Conservation (phyloP, 164 flowering plant species). For the Magnolia sinica region DNA sequence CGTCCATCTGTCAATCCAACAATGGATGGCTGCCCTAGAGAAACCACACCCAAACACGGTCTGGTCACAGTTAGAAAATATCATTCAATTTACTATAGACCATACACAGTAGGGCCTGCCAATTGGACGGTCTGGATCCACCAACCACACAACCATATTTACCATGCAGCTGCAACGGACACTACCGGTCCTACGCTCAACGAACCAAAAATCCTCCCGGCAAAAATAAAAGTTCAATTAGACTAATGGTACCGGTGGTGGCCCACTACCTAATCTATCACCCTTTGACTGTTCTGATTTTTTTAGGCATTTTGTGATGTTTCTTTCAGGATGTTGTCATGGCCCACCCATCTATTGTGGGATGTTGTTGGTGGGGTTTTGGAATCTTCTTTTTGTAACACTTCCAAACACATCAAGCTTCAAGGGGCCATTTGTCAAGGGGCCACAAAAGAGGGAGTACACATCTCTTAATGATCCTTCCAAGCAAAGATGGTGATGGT, state of each 20-base stretch:
- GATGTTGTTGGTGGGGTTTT: constrained; percentile 16
- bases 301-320: constrained; percentile 5
- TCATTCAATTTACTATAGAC: too few species aligned
- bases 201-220: too few species aligned
- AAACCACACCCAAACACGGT: too few species aligned
- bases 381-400: constrained; percentile 25
- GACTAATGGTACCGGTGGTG: background rate
- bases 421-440: constrained; percentile 25
- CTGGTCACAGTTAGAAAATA: too few species aligned
- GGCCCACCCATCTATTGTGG: background rate
- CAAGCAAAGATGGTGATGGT: constrained; percentile 28
- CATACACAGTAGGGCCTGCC: too few species aligned
- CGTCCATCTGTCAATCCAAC: too few species aligned
- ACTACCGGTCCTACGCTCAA: too few species aligned
- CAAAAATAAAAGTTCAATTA: too few species aligned
- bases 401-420: constrained; percentile 3
- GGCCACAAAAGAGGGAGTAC: background rate
- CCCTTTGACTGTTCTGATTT: background rate
- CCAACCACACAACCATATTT: too few species aligned
- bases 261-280: background rate
- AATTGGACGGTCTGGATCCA: too few species aligned
- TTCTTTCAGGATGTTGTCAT: constrained; percentile 13
- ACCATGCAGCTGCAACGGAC: too few species aligned
- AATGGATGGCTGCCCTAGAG: too few species aligned
- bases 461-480: constrained; percentile 12